Evolutionary conservation across 768 basidiomycete species (phyloP).

Genomic region (Hericium erinaceus): DNA sequence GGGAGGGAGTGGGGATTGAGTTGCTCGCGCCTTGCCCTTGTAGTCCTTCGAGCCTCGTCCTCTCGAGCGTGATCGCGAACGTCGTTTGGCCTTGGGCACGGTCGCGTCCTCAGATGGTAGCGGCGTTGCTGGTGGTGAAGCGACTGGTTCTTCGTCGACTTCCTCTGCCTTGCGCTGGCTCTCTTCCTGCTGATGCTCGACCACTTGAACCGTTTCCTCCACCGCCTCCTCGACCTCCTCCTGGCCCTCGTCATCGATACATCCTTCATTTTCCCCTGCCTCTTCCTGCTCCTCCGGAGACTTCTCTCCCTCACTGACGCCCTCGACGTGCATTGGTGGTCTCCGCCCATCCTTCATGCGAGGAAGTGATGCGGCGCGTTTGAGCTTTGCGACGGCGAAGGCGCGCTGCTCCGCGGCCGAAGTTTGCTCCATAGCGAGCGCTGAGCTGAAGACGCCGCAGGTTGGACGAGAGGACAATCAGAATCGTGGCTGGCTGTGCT

Average conservation of each 20-base stretch:
- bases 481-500: background rate
- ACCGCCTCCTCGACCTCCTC: background rate
- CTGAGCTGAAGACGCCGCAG: background rate
- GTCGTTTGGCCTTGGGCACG: conserved; percentile 42
- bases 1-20: conserved; percentile 36
- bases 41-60: conserved; percentile 62
- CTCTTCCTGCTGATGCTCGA: background rate
- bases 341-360: conserved; percentile 86
- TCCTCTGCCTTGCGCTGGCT: conserved; percentile 12
- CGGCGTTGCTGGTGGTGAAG: conserved; percentile 13
- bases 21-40: conserved; percentile 32
- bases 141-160: conserved; percentile 13
- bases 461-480: background rate
- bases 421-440: conserved; percentile 26
- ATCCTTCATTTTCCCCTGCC: background rate
- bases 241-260: background rate
- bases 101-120: conserved; percentile 17
- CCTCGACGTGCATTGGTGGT: conserved; percentile 79
- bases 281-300: conserved; percentile 24
- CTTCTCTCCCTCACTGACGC: conserved; percentile 77
- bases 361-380: conserved; percentile 85
- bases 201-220: background rate
- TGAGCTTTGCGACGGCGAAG: conserved; percentile 81
- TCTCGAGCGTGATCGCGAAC: conserved; percentile 59
- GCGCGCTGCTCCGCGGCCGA: conserved; percentile 72